Percentiles rank a stretch among this genome's conserved stretches.
Evolutionary conservation across 169 alveolate species (phyloP).

Genomic region (Plasmodium relictum): DNA sequence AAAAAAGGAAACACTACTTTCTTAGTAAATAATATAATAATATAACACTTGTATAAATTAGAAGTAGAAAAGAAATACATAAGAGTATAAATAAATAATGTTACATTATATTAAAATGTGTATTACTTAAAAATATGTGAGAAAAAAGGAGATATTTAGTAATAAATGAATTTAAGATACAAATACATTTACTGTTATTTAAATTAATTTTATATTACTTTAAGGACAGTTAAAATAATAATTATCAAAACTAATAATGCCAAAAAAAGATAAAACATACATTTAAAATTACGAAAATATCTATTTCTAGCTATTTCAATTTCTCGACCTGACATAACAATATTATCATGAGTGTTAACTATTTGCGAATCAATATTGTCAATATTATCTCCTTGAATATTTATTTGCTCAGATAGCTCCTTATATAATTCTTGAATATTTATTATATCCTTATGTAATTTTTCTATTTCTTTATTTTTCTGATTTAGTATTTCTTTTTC

Average conservation of each 20-base stretch:
- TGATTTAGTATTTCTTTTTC: slow-evolving; percentile 74
- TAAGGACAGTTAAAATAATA: slow-evolving; percentile 57
- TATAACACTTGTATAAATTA: no score
- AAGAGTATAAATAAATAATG: no score
- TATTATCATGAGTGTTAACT: slow-evolving; percentile 65
- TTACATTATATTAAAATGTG: no score
- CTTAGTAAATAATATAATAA: no score
- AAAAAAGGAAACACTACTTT: no score
- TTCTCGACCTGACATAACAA: slow-evolving; percentile 56
- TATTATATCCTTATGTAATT: slow-evolving; percentile 72
- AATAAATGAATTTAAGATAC: no score
- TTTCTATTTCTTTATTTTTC: slow-evolving; percentile 74
- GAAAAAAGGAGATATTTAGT: no score
- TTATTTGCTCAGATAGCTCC: slow-evolving; percentile 68
- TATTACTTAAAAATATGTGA: no score
- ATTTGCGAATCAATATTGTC: slow-evolving; percentile 75
- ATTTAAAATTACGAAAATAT: slow-evolving; percentile 55
- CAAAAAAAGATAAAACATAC: slow-evolving; percentile 32
- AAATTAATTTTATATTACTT: slow-evolving; percentile 19
- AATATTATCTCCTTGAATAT: slow-evolving; percentile 69
- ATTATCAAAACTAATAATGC: slow-evolving; percentile 32
- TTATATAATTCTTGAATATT: slow-evolving; percentile 72
- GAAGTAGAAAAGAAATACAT: no score
- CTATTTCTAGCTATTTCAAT: slow-evolving; percentile 71
- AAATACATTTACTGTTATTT: no score